Evolutionary conservation across 1,139 yeast species (phyloP), one percentile per base, ranked within the genome.

Genomic region (Yamadazyma aaseri): DNA sequence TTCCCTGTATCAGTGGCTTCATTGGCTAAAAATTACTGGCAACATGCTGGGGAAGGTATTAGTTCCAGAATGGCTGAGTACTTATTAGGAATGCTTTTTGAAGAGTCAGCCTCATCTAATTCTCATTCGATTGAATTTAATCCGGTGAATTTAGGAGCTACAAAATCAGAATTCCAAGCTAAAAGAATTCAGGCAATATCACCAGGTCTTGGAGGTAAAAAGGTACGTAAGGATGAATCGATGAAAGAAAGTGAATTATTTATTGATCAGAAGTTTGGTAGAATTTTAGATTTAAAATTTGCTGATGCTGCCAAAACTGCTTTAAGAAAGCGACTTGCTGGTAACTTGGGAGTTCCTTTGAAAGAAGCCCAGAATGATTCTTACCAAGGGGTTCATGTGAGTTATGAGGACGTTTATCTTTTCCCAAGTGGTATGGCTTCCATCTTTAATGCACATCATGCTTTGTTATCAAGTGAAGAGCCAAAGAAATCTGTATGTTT

Each of bases 351-450:
- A 39, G 69, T 33, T 14, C 15, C 33, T 6, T 26, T 33, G 28
- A 33, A 28, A 12, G 36, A 34, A n/a, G 25, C 22, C 8, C 32
- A 26, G 32, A 26, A 21, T 13, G 9, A 27, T 14, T 22, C 17
- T 8, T 6, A 15, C 6, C 4, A 28, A 29, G 61, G 53, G 33
- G 56, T 54, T 41, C 49, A 54, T 29, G 29, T 29, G 32, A 51
- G 67, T 26, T 79, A 73, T 40, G 64, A 74, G 33, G 95, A 90
- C 51, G 95, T 92, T 1, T 89, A 76, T 52, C 66, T 94, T 36
- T 89, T 73, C 51, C 95, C 97, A 9, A 71, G 90, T 2, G 98
- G 98, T 11, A 92, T 92, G 97, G 84, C 96, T 2, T 70, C 96
- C 1, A 85, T 92, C 28, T 92, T 84, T 63, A 75, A 77, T 38